Conservation (phyloP, 2,329 filamentous ascomycete species). For the Phyllosticta citriasiana region DNA sequence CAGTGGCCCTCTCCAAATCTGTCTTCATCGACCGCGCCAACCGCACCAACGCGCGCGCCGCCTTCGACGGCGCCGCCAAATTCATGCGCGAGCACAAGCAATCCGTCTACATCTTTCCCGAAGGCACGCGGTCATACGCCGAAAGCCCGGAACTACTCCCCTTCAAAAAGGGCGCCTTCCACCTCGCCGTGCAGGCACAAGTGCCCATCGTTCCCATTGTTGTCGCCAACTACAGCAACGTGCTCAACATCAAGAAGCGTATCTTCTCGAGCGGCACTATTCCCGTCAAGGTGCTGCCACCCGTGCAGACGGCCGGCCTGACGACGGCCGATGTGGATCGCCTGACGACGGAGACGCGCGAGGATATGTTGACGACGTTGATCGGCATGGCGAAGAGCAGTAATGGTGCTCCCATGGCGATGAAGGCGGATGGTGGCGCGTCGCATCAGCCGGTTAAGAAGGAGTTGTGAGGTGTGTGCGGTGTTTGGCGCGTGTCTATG, state of each 20-base stretch:
- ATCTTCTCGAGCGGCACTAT: constrained; percentile 39
- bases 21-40: constrained; percentile 95
- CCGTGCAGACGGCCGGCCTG: constrained; percentile 26
- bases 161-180: constrained; percentile 99
- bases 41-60: constrained; percentile 67
- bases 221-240: constrained; percentile 40
- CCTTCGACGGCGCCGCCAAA: constrained; percentile 72
- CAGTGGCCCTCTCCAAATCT: constrained; percentile 63
- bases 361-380: constrained; percentile 28
- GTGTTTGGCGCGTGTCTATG: too few relatives aligned
- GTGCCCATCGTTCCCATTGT: constrained; percentile 82
- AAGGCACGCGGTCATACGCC: constrained; percentile 86
- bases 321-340: constrained; percentile 25
- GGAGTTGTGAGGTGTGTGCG: neutral
- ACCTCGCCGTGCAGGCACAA: constrained; percentile 85
- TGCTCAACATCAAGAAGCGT: constrained; percentile 36
- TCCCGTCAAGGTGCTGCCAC: constrained; percentile 38
- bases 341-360: constrained; percentile 21
- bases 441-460: constrained; percentile 5
- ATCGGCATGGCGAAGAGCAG: constrained; percentile 22
- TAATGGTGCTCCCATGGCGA: constrained; percentile 1
- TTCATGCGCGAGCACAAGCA: constrained; percentile 60
- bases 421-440: neutral
- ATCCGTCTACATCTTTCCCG: constrained; percentile 79
- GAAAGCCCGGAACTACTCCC: constrained; percentile 71